Evolutionary conservation across 345 rosid species (phyloP), one percentile per base, ranked within the genome.

Genomic region (Gynandropsis gynandra): DNA sequence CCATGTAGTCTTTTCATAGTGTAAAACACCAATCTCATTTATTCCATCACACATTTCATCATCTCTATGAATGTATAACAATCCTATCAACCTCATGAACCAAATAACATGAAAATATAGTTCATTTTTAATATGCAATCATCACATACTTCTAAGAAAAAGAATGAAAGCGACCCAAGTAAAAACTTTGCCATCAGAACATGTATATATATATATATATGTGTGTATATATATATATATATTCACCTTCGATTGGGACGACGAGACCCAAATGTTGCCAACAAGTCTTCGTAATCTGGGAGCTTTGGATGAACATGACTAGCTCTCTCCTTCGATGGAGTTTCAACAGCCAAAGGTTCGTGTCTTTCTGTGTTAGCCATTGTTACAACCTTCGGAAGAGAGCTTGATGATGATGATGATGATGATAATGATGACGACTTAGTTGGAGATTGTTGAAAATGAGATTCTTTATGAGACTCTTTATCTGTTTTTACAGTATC

Each of bases 241-340:
- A 18, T 35, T 66, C 48, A 66, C 24, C 65, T 65, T 10, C 62
- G 62, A 24, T 35, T 59, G 27, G 52, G 46, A 59, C 85, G 74
- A 20, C 78, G 73, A 41, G 87, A 67, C 54, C 76, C 76, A 1
- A 86, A 61, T 47, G 67, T 78, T 17, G 95, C 85, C 12, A 76
- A 51, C 24, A 90, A 42, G 27, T 68, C 45, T 6, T 90, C 96
- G 18, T 69, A 80, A 49, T 90, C 98, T 1, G 96, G 96, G 64
- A 87, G 98, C 65, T 87, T 90, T 2, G 98, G 98, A 59, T 90
- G 98, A 56, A 87, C 82, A 65, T 85, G 94, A 58, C 71, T 67
- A 46, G 81, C 75, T 60, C 55, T 79, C 39, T 67, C 68, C 38
- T 19, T 65, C 34, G 65, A 59, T 9, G 70, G 65, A 27, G 65